Evolutionary conservation across 306 rosid species (phyloP).

Genomic region (Acacia melanoxylon): DNA sequence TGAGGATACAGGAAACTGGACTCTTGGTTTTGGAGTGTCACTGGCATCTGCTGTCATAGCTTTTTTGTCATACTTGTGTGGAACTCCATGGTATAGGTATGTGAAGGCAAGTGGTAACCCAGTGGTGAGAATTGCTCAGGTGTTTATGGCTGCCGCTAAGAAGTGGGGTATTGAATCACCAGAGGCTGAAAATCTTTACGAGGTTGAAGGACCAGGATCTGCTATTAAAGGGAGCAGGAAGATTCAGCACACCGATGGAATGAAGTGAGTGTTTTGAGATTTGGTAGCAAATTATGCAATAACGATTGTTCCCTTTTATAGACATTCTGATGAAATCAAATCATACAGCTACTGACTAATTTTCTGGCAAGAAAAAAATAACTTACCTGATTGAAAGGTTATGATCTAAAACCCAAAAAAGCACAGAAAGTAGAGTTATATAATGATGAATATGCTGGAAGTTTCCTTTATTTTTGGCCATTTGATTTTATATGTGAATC

Average conservation of each 20-base stretch:
- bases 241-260: conserved; percentile 47
- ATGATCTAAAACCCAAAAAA: not conserved
- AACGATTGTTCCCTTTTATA: not conserved
- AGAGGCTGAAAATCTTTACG: conserved; percentile 42
- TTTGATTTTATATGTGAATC: not conserved
- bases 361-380: not conserved
- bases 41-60: conserved; percentile 54
- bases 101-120: conserved; percentile 64
- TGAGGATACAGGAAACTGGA: conserved; percentile 64
- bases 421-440: not conserved
- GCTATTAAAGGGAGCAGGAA: conserved; percentile 69
- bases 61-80: conserved; percentile 42
- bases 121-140: conserved; percentile 57
- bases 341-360: not conserved
- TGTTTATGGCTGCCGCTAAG: conserved; percentile 38
- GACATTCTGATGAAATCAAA: conserved; percentile 4
- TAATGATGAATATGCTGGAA: not conserved
- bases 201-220: conserved; percentile 47
- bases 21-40: conserved; percentile 54
- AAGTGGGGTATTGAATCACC: conserved; percentile 42
- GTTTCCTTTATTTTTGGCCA: not conserved
- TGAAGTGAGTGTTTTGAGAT: conserved; percentile 36
- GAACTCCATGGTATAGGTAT: conserved; percentile 45
- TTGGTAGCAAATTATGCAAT: not conserved
- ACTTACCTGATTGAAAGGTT: not conserved